phyloP scores from a whole-genome alignment of 169 alveolate genomes.

The Theileria luwenshuni region DNA sequence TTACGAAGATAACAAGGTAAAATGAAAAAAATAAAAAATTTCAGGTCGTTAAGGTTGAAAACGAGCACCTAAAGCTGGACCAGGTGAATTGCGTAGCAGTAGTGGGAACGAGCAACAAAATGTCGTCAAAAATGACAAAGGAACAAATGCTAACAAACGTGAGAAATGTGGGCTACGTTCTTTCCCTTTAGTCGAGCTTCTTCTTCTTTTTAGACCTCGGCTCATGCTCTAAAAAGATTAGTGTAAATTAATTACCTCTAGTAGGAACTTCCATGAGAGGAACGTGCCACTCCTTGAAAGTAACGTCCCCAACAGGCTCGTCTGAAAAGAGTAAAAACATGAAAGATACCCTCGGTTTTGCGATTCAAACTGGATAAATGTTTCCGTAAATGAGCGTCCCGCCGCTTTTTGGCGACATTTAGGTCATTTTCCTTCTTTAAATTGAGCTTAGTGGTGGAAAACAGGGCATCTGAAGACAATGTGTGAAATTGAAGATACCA shows the following conservation, averaged over 20 bases:
- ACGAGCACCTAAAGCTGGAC: slow-evolving; percentile 40
- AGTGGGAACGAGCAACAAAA: slow-evolving; percentile 48
- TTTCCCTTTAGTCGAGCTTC: slow-evolving; percentile 14
- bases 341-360: slow-evolving; percentile 11
- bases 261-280: slow-evolving; percentile 21
- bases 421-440: slow-evolving; percentile 2
- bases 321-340: not conserved
- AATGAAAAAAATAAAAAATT: not conserved
- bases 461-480: not conserved
- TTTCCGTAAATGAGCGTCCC: slow-evolving; percentile 1
- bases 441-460: slow-evolving; percentile 5
- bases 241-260: not conserved
- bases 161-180: slow-evolving; percentile 63
- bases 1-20: slow-evolving; percentile 48
- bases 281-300: slow-evolving; percentile 32
- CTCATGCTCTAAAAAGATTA: slow-evolving; percentile 5
- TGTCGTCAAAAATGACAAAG: slow-evolving; percentile 58
- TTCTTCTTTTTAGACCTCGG: not conserved
- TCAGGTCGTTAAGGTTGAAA: slow-evolving; percentile 60
- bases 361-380: slow-evolving; percentile 4
- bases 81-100: slow-evolving; percentile 53
- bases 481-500: not conserved
- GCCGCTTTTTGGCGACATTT: not conserved
- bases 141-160: slow-evolving; percentile 52
- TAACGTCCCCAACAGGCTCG: slow-evolving; percentile 10